phyloP scores from a whole-genome alignment of 306 rosid species.

The Gillenia trifoliata region DNA sequence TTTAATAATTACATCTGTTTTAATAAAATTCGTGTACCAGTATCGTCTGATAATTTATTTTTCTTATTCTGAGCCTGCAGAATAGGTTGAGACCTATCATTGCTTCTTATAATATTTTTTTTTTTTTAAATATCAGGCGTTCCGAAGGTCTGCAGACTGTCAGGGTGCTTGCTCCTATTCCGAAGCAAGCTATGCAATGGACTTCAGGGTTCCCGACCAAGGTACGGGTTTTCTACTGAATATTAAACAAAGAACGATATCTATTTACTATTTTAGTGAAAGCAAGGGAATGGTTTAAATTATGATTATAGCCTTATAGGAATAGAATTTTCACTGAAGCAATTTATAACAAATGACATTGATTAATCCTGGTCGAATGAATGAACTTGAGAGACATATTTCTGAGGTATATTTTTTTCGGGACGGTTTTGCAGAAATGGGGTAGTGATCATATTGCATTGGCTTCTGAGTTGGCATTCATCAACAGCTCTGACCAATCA shows the following conservation, averaged over 20 bases:
- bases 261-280: background rate
- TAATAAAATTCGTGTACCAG: background rate
- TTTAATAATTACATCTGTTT: background rate
- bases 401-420: background rate
- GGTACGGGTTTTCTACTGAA: conserved; percentile 33
- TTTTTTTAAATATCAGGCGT: conserved; percentile 50
- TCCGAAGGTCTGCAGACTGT: conserved; percentile 85
- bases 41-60: background rate
- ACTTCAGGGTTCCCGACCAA: conserved; percentile 87
- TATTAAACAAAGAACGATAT: background rate
- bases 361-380: background rate
- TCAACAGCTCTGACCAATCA: conserved; percentile 26
- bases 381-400: background rate
- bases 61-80: conserved; percentile 10
- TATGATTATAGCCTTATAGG: too few relatives aligned
- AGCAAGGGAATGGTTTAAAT: background rate
- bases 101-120: conserved; percentile 14
- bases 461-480: conserved; percentile 68
- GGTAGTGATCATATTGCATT: conserved; percentile 93
- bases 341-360: background rate
- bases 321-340: background rate
- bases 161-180: conserved; percentile 84
- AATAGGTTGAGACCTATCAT: conserved; percentile 12
- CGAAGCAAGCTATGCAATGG: conserved; percentile 65
- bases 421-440: conserved; percentile 67